These are phyloP conservation scores for Aspergillus candidus DNA, from an alignment of 2,329 filamentous ascomycete species.

Conservation along the genomic window DNA sequence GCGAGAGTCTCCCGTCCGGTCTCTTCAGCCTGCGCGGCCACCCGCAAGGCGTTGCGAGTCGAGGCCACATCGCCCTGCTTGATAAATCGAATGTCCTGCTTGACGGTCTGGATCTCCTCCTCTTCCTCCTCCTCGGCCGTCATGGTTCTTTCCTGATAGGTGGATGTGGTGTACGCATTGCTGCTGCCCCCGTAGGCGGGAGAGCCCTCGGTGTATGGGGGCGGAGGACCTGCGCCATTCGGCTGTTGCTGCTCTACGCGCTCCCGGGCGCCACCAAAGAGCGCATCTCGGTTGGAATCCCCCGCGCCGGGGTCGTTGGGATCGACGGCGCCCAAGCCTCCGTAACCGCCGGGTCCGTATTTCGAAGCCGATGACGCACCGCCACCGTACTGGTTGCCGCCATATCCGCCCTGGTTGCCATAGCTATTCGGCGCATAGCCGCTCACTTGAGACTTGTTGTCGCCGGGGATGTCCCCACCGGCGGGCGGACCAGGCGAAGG, in stretches of 20 bases:
- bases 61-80: constrained; percentile 72
- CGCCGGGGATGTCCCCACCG: constrained; percentile 25
- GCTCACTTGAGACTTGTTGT: constrained; percentile 28
- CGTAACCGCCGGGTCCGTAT: constrained; percentile 48
- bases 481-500: constrained; percentile 18
- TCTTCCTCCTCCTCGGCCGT: constrained; percentile 76
- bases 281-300: constrained; percentile 51
- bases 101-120: constrained; percentile 64
- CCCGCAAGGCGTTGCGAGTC: constrained; percentile 62
- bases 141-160: constrained; percentile 66
- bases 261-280: constrained; percentile 54
- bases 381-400: constrained; percentile 48
- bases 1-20: constrained; percentile 66
- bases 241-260: constrained; percentile 41
- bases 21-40: constrained; percentile 63
- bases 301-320: constrained; percentile 46
- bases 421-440: constrained; percentile 38
- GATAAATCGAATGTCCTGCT: constrained; percentile 66
- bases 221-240: constrained; percentile 19
- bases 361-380: constrained; percentile 42
- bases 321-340: constrained; percentile 47
- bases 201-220: constrained; percentile 21
- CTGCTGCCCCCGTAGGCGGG: constrained; percentile 29
- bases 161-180: constrained; percentile 31
- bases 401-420: constrained; percentile 45